Evolutionary conservation across 139 green algal genomes (phyloP).

Genomic region (Chlamydomonas eustigma): DNA sequence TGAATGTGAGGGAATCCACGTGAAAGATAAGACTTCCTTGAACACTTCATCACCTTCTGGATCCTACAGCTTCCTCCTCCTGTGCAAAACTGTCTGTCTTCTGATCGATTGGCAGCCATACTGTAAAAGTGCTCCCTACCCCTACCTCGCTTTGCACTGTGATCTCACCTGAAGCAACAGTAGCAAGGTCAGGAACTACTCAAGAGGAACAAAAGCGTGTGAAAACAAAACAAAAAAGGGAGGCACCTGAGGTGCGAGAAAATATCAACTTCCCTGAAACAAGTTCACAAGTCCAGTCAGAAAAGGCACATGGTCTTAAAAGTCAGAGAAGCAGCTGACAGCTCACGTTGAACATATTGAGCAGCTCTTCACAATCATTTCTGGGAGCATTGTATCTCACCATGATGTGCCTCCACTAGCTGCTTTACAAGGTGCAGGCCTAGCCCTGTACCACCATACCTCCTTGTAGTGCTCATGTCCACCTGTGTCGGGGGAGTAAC

Average conservation of each 20-base stretch:
- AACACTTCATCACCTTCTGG: too few relatives aligned
- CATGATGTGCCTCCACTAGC: slow-evolving; percentile 33
- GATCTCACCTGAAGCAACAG: slow-evolving; percentile 13
- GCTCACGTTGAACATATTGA: too few relatives aligned
- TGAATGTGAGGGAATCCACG: too few relatives aligned
- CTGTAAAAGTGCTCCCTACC: slow-evolving; percentile 34
- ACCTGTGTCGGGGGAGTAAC: slow-evolving; percentile 21
- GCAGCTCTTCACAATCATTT: too few relatives aligned
- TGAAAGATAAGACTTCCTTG: too few relatives aligned
- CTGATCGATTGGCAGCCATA: slow-evolving; percentile 35
- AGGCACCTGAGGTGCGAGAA: too few relatives aligned
- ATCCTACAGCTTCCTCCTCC: too few relatives aligned
- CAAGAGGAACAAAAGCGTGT: not conserved
- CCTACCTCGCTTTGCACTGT: slow-evolving; percentile 27
- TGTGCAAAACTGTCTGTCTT: too few relatives aligned
- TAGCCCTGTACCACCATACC: slow-evolving; percentile 56
- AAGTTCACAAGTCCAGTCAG: too few relatives aligned
- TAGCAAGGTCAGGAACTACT: not conserved
- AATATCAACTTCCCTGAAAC: too few relatives aligned
- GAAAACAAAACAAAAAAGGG: not conserved
- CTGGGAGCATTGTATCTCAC: not conserved
- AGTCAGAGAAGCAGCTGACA: too few relatives aligned
- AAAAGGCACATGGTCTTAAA: too few relatives aligned
- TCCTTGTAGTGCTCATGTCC: slow-evolving; percentile 30
- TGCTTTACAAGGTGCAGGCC: slow-evolving; percentile 53